These are phyloP conservation scores for Schwanniomyces polymorphus DNA, from an alignment of 805 yeast genomes.

Conservation along the genomic window DNA sequence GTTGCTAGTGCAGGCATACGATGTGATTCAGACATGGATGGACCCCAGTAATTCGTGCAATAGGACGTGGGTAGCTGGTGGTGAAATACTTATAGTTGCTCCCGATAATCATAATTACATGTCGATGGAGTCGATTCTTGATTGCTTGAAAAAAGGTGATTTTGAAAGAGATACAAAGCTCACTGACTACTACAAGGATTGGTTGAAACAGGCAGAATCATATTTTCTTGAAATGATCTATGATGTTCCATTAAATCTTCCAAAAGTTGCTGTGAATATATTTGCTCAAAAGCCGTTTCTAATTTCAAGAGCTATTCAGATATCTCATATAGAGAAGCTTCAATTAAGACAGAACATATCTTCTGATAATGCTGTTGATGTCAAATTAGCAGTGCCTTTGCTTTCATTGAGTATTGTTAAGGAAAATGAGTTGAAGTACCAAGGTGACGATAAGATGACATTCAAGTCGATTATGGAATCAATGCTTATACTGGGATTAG, in stretches of 20 bases:
- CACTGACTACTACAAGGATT: slow-evolving; percentile 2
- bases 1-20: slow-evolving; percentile 49
- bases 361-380: background rate
- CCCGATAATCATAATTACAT: slow-evolving; percentile 6
- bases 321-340: background rate
- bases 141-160: slow-evolving; percentile 7
- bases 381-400: slow-evolving; percentile 5
- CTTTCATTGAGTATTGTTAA: slow-evolving; percentile 5
- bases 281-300: slow-evolving; percentile 4
- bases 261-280: background rate
- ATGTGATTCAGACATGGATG: slow-evolving; percentile 48
- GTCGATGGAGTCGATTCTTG: slow-evolving; percentile 8
- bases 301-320: slow-evolving; percentile 4
- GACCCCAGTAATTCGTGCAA: slow-evolving; percentile 47
- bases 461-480: slow-evolving; percentile 1
- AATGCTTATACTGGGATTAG: slow-evolving; percentile 4
- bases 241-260: slow-evolving; percentile 4
- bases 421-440: slow-evolving; percentile 1
- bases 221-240: slow-evolving; percentile 6
- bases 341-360: background rate
- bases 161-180: background rate
- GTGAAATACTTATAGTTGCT: slow-evolving; percentile 24
- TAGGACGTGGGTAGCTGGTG: slow-evolving; percentile 53
- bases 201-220: background rate
- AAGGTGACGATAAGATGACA: background rate